phyloP scores from a whole-genome alignment of 768 basidiomycete genomes.

The Rhizopogon rudus region DNA sequence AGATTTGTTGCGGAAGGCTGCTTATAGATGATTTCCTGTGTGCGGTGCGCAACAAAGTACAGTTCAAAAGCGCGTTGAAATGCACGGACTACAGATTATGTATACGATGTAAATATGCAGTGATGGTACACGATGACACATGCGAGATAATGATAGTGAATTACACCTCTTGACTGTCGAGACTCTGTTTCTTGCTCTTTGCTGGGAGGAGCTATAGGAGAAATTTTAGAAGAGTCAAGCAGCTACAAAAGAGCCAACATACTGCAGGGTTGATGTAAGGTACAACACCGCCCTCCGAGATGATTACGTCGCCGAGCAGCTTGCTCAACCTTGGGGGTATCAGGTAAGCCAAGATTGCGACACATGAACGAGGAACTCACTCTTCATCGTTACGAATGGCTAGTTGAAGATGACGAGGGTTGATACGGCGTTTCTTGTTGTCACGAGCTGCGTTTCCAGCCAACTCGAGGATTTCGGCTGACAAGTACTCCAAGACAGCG shows the following conservation, averaged over 20 bases:
- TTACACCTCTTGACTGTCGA: constrained; percentile 29
- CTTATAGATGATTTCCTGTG: neutral
- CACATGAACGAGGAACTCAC: constrained; percentile 32
- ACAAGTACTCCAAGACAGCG: constrained; percentile 88
- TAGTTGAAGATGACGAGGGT: constrained; percentile 91
- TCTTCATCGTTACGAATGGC: constrained; percentile 95
- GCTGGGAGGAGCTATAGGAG: constrained; percentile 22
- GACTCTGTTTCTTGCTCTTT: constrained; percentile 27
- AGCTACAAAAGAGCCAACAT: neutral
- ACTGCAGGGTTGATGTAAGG: constrained; percentile 72
- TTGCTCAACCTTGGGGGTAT: constrained; percentile 49
- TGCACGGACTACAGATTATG: neutral
- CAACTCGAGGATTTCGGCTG: constrained; percentile 91
- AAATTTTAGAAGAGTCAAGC: neutral
- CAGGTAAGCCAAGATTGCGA: neutral
- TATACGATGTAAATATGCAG: constrained; percentile 1
- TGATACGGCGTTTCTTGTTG: constrained; percentile 95
- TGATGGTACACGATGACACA: neutral
- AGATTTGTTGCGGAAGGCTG: too few relatives aligned
- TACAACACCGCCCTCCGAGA: constrained; percentile 93
- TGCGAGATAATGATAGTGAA: neutral
- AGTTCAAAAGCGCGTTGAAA: too few relatives aligned
- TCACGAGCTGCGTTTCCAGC: constrained; percentile 88
- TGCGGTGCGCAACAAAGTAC: neutral
- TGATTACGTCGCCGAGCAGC: constrained; percentile 78